Base-by-base conservation (phyloP, 306 rosid species). In the Prunus armeniaca region DNA sequence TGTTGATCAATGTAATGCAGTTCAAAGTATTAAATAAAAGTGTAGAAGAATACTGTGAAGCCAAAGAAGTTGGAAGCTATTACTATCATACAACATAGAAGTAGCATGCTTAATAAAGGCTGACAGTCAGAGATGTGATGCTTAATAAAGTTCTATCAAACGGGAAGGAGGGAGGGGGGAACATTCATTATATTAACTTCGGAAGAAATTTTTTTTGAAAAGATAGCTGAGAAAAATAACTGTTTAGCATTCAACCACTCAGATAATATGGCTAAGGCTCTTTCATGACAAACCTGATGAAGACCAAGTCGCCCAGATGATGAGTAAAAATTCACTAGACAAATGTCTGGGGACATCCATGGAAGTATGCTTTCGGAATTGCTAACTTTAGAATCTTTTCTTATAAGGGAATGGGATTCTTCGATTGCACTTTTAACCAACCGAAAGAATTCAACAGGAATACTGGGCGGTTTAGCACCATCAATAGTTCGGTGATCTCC, bases 241-340 rank as follows among this genome's bases (percentile, higher is more conserved):
- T 15, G 17, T 49, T 49, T 49, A 12, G 54, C 54, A 14, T 49
- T 13, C 54, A 49, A 12, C 54, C 54, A 49, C 43, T 38, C 43
- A 38, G 43, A 38, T 38, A 38, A 38, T 38, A 1, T 52, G n/a
- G 57, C 8, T 12, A 65, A 52, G 43, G 51, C 22, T 22, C 24
- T 14, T 14, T 18, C 57, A 30, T 20, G 11, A 57, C 82, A 70
- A 67, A 87, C 97, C 92, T 86, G 93, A 83, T 94, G 97, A 78
- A 94, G 95, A 65, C 93, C 98, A 0, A 94, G 90, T 20, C 84
- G 79, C 13, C 96, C 98, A 8, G 62, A 77, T 52, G 73, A 50
- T 1, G 90, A 70, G 82, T 94, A 92, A 62, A 78, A 94, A 78
- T 92, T 92, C 65, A 88, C 93, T 49, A 95, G 43, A 51, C 98